A percentile compares a stretch with the other conserved stretches of the same genome.
Conservation (phyloP, 1,284 basidiomycete species). For the Cutaneotrichosporon sp. region DNA sequence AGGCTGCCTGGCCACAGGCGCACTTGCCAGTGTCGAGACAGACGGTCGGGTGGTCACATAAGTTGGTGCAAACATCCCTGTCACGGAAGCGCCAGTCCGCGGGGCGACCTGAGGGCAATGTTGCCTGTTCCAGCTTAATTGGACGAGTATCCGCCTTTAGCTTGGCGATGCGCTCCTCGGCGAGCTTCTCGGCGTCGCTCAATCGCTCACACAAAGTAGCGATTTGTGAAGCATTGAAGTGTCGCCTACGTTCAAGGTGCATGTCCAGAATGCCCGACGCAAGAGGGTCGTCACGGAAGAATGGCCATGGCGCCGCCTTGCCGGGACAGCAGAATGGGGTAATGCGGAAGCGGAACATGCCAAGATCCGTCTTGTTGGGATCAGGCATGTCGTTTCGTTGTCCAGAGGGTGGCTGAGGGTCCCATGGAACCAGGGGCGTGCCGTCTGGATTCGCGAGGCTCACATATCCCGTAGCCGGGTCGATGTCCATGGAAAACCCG, state of each 20-base stretch:
- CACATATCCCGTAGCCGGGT: slow-evolving; percentile 17
- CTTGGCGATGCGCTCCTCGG: slow-evolving; percentile 13
- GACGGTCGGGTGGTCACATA: slow-evolving; percentile 35
- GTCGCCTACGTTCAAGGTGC: slow-evolving; percentile 8
- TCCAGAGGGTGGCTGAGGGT: background rate
- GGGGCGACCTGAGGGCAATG: slow-evolving; percentile 19
- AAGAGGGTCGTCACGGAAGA: slow-evolving; percentile 31
- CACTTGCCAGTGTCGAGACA: slow-evolving; percentile 38
- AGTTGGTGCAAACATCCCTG: slow-evolving; percentile 24
- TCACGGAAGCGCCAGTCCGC: slow-evolving; percentile 25
- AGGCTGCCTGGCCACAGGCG: slow-evolving; percentile 27
- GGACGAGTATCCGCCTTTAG: slow-evolving; percentile 9
- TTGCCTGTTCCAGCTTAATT: slow-evolving; percentile 4
- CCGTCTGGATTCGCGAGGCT: background rate
- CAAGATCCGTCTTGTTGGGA: background rate
- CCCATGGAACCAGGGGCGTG: slow-evolving; percentile 4
- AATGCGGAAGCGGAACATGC: slow-evolving; percentile 15
- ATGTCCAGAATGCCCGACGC: slow-evolving; percentile 24
- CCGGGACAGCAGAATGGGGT: slow-evolving; percentile 30
- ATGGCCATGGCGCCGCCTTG: slow-evolving; percentile 29
- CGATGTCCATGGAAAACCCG: slow-evolving; percentile 12
- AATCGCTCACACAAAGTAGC: slow-evolving; percentile 22
- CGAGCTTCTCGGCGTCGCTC: slow-evolving; percentile 7
- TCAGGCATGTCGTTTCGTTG: background rate
- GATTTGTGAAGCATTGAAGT: slow-evolving; percentile 23